phyloP scores from a whole-genome alignment of 345 rosid genomes.

The Brassica incana region DNA sequence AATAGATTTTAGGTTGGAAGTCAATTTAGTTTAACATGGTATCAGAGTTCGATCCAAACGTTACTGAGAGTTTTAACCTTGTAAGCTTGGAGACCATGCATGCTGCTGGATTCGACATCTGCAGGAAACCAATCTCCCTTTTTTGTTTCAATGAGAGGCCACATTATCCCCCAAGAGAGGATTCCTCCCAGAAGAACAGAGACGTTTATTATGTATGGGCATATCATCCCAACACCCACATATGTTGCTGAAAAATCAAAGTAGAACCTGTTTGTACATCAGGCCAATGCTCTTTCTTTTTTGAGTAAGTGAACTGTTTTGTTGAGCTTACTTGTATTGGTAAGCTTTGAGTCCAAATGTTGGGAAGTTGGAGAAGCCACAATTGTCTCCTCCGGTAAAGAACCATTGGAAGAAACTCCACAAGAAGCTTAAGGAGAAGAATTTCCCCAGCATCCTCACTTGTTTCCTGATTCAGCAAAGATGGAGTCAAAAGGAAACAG shows the following conservation, averaged over 20 bases:
- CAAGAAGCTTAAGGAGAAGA: conserved; percentile 74
- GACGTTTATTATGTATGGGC: conserved; percentile 69
- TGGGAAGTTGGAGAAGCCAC: conserved; percentile 73
- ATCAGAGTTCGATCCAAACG: no score
- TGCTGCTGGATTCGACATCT: conserved; percentile 40
- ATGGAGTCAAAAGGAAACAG: conserved; percentile 18
- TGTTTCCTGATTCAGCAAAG: conserved; percentile 58
- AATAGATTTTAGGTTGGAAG: no score
- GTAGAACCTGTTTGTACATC: conserved; percentile 58
- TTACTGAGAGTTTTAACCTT: conserved; percentile 42
- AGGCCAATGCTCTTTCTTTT: conserved; percentile 19
- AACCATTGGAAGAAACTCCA: conserved; percentile 97
- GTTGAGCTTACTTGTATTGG: conserved; percentile 50
- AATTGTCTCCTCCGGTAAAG: conserved; percentile 57
- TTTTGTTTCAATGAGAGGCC: conserved; percentile 70
- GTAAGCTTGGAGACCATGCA: conserved; percentile 76
- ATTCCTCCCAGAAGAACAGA: conserved; percentile 70
- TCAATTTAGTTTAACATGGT: no score
- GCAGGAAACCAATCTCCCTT: conserved; percentile 64
- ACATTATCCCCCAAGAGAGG: conserved; percentile 83
- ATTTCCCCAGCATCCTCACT: conserved; percentile 63
- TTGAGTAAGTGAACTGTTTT: neutral
- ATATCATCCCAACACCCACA: conserved; percentile 91
- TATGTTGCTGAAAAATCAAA: conserved; percentile 86
- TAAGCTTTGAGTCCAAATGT: conserved; percentile 74